A percentile compares a stretch with the other conserved stretches of the same genome.
These are phyloP conservation scores for Hanseniaspora singularis DNA, from an alignment of 805 yeast species.

Conservation along the genomic window DNA sequence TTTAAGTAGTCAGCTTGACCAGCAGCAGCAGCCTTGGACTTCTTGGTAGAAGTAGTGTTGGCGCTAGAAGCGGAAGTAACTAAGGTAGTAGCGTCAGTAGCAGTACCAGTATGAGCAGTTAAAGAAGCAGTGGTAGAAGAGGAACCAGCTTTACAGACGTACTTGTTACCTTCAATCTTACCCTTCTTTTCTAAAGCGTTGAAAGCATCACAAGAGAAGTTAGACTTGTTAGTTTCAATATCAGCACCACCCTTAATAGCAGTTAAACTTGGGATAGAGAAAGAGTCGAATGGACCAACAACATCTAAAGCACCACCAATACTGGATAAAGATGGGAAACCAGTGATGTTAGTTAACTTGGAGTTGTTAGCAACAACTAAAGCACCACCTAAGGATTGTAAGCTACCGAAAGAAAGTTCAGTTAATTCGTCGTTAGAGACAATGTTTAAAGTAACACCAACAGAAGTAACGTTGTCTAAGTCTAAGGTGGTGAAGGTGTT, in stretches of 20 bases:
- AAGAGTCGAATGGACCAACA: constrained; percentile 68
- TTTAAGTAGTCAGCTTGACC: constrained; percentile 22
- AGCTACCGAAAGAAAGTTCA: constrained; percentile 52
- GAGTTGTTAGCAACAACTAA: constrained; percentile 80
- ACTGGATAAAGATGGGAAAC: constrained; percentile 59
- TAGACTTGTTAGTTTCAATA: constrained; percentile 56
- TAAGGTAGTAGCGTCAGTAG: constrained; percentile 26
- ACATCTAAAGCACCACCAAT: constrained; percentile 83
- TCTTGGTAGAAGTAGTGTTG: constrained; percentile 20
- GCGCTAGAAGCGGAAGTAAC: constrained; percentile 37
- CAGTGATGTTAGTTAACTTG: constrained; percentile 48
- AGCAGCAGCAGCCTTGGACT: constrained; percentile 31
- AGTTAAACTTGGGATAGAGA: constrained; percentile 58
- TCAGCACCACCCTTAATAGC: constrained; percentile 88
- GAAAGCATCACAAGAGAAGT: constrained; percentile 72
- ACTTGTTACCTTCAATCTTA: constrained; percentile 83
- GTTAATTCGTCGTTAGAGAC: constrained; percentile 62
- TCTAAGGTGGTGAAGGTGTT: constrained; percentile 50
- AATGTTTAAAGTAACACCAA: constrained; percentile 76
- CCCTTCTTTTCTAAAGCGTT: constrained; percentile 60
- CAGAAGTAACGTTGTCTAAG: constrained; percentile 40
- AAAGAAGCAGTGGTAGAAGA: constrained; percentile 36
- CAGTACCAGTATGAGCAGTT: constrained; percentile 23
- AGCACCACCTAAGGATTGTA: constrained; percentile 82
- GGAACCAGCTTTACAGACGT: constrained; percentile 57